Evolutionary conservation across 768 basidiomycete species (phyloP), one percentile per base, ranked within the genome.

Genomic region (Amanita pseudoporphyria): DNA sequence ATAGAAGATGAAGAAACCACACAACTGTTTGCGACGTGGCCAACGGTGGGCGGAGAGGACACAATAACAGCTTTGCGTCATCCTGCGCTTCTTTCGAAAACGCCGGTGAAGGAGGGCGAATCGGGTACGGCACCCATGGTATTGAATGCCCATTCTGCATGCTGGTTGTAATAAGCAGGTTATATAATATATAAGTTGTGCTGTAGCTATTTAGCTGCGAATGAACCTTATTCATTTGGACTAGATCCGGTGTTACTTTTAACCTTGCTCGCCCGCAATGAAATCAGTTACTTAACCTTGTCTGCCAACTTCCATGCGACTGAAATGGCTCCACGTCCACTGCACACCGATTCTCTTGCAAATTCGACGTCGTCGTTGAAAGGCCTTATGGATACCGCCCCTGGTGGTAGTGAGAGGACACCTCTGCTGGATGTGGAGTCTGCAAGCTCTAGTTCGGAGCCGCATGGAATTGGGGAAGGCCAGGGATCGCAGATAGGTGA

Each of bases 51-150:
- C 9, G 35, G 52, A 32, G 54, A 36, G 38, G 52, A 53, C 28
- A 58, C 51, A 24, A 69, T 78, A 66, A 68, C 66, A 5, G 71
- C 71, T 3, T 45, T 80, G 21, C 61, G 60, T 18, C 77, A 80
- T 56, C 68, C 76, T 5, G 75, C 70, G 2, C 48, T 70, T 9
- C 56, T 80, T 41, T 64, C 65, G 1, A 54, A 49, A 14, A 74
- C 74, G 4, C 74, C 74, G 5, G 74, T 69, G 3, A 58, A 52
- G 46, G 69, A 73, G 30, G 68, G 62, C 1, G 44, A n/a, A 18
- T 24, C 30, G 31, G 35, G 41, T 37, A 9, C n/a, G 18, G 49
- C 49, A 12, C 39, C 49, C n/a, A 13, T 50, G 30, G 37, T 35
- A 3, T 33, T 51, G 41, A 26, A 43, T 24, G 43, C 32, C 2